Evolutionary conservation across 805 yeast genomes (phyloP), one percentile per base, ranked within the genome.

Genomic region (Saccharomycopsis oosterbeekiorum): DNA sequence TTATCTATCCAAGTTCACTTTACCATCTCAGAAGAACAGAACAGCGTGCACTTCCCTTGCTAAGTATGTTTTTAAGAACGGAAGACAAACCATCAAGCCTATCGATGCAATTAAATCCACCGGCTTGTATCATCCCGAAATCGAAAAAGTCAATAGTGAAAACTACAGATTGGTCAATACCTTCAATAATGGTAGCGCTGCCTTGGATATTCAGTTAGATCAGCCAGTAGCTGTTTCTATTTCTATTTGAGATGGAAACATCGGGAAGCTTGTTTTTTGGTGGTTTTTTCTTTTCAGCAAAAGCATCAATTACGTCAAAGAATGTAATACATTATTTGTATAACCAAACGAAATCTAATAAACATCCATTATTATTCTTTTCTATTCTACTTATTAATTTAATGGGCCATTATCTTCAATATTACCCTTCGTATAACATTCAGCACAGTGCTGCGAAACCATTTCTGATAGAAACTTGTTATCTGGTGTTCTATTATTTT

Each of bases 51-150:
- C 84, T 21, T 83, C 86, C 1, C 70, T 90, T 29, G 86, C 96
- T 10, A 89, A 86, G 71, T 86, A 90, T 66, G 96, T 92, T 1
- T 80, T 91, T 69, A 92, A 91, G 74, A 78, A 82, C 64, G 89
- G 89, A 37, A 78, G 96, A 67, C 80, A 81, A 68, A 91, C 97
- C 0, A 79, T 92, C 55, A 70, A 77, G 4, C 97, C 97, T 1
- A 74, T 68, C 19, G 85, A 80, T 4, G 84, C 84, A 3, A 66
- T 90, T 24, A 75, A 76, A 64, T 74, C 74, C 50, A 79, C 84
- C 67, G 90, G 87, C 0, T 70, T 84, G 34, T 80, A 76, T 69
- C 80, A 75, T 60, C 84, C 80, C 0, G 81, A 79, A 59, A 83
- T 78, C 29, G 83, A 75, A 62, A 66, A 64, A 41, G 69, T 78